These are phyloP conservation scores for Agrocybe chaxingu DNA, from an alignment of 768 basidiomycete genomes.

Conservation along the genomic window DNA sequence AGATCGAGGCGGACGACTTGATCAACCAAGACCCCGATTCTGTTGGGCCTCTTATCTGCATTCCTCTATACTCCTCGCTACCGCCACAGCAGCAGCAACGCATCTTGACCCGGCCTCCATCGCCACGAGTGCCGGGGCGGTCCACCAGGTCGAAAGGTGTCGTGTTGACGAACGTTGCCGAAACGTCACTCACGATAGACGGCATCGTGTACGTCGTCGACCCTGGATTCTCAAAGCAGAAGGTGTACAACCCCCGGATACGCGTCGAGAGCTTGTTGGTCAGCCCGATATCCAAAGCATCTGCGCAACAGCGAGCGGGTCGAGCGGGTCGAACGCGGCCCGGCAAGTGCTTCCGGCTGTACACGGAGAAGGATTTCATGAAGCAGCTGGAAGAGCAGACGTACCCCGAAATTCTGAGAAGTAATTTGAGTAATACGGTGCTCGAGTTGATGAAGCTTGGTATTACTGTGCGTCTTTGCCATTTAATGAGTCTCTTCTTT, in stretches of 20 bases:
- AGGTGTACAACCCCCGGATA: constrained; percentile 96
- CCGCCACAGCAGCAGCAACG: constrained; percentile 94
- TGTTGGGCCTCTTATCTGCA: constrained; percentile 84
- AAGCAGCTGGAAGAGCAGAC: constrained; percentile 95
- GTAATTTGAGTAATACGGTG: constrained; percentile 91
- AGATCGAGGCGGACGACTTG: constrained; percentile 85
- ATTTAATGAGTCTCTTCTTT: not conserved
- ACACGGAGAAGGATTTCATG: constrained; percentile 97
- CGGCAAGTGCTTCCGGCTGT: constrained; percentile 95
- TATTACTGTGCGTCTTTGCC: constrained; percentile 54
- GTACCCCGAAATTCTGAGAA: constrained; percentile 91
- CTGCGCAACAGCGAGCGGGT: constrained; percentile 93
- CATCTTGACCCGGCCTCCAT: constrained; percentile 93
- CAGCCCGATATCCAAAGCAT: constrained; percentile 94
- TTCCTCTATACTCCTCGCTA: constrained; percentile 93
- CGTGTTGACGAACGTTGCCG: constrained; percentile 95
- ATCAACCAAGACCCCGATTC: constrained; percentile 63
- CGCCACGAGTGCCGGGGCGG: constrained; percentile 58
- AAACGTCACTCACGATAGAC: constrained; percentile 96
- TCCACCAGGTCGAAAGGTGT: constrained; percentile 90
- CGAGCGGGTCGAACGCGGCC: constrained; percentile 95
- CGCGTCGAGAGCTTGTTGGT: constrained; percentile 93
- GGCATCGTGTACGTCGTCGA: constrained; percentile 99
- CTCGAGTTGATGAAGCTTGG: constrained; percentile 93
- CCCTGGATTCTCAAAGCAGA: constrained; percentile 97